Percentiles rank a stretch among this genome's conserved stretches.
phyloP scores from a whole-genome alignment of 2,329 filamentous ascomycete species.

The Coniochaeta ligniaria region DNA sequence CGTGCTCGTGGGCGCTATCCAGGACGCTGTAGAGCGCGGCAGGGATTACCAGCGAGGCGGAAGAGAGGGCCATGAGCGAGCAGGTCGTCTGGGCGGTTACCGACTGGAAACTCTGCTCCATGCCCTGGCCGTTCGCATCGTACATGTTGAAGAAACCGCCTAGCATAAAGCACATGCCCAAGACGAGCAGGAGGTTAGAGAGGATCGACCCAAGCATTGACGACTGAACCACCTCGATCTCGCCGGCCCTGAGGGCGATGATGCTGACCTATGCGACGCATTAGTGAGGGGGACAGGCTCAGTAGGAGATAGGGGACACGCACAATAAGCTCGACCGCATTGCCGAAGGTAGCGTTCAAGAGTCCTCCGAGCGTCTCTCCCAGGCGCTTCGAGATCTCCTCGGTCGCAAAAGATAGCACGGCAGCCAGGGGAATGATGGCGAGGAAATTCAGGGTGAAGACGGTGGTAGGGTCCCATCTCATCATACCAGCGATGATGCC shows the following conservation, averaged over 20 bases:
- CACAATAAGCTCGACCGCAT: constrained; percentile 74
- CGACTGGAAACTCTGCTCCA: constrained; percentile 66
- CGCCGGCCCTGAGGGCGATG: constrained; percentile 73
- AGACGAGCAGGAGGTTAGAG: constrained; percentile 84
- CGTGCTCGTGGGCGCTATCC: constrained; percentile 31
- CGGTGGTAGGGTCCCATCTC: constrained; percentile 56
- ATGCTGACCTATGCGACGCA: constrained; percentile 65
- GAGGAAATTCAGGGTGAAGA: constrained; percentile 74
- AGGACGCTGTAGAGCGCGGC: constrained; percentile 67
- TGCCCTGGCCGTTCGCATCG: constrained; percentile 46
- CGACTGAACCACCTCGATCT: constrained; percentile 95
- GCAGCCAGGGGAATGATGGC: constrained; percentile 72
- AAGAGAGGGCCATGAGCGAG: constrained; percentile 68
- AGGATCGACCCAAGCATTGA: constrained; percentile 96
- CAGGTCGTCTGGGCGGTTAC: constrained; percentile 72
- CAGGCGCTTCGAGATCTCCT: constrained; percentile 65
- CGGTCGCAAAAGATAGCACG: constrained; percentile 69
- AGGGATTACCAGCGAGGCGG: constrained; percentile 72
- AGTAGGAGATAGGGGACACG: constrained; percentile 12
- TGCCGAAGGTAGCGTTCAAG: constrained; percentile 72
- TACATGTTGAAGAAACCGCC: constrained; percentile 61
- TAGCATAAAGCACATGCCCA: constrained; percentile 74
- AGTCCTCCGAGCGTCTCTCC: constrained; percentile 69
- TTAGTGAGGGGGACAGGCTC: background rate
- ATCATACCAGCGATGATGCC: constrained; percentile 61